phyloP scores from a whole-genome alignment of 768 basidiomycete genomes.

The Phaffia tasmanica region DNA sequence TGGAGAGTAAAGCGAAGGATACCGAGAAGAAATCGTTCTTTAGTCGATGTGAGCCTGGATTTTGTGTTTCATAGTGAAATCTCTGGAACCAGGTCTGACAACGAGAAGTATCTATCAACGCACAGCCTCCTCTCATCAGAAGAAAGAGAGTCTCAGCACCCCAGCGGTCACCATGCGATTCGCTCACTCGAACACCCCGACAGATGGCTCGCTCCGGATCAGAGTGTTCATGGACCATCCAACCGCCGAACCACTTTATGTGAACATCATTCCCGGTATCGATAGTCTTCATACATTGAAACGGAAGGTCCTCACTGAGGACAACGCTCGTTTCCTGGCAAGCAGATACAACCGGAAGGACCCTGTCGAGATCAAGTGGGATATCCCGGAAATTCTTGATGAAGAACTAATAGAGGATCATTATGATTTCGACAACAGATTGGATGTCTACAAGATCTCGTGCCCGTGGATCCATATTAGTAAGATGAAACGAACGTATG shows the following conservation, averaged over 20 bases:
- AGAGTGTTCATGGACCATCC: constrained; percentile 26
- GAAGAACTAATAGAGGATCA: constrained; percentile 7
- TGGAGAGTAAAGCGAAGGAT: too few species aligned
- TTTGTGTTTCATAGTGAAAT: too few species aligned
- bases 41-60: too few species aligned
- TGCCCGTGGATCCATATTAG: constrained; percentile 21
- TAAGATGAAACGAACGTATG: constrained; percentile 19
- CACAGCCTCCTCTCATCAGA: too few species aligned
- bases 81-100: too few species aligned
- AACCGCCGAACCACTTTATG: constrained; percentile 25
- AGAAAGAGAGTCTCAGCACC: too few species aligned
- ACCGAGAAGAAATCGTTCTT: too few species aligned
- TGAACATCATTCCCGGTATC: constrained; percentile 20
- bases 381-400: constrained; percentile 5
- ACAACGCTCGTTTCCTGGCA: constrained; percentile 25
- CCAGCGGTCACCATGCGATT: too few species aligned
- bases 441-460: constrained; percentile 11
- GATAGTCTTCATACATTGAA: constrained; percentile 23
- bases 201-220: constrained; percentile 7
- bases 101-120: too few species aligned
- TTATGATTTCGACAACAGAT: constrained; percentile 19
- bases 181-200: too few species aligned
- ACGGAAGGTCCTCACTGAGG: constrained; percentile 24
- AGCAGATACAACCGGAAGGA: constrained; percentile 16
- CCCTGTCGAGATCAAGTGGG: constrained; percentile 23